Evolutionary conservation across 306 rosid species (phyloP), one percentile per base, ranked within the genome.

Genomic region (Ziziphus jujuba): DNA sequence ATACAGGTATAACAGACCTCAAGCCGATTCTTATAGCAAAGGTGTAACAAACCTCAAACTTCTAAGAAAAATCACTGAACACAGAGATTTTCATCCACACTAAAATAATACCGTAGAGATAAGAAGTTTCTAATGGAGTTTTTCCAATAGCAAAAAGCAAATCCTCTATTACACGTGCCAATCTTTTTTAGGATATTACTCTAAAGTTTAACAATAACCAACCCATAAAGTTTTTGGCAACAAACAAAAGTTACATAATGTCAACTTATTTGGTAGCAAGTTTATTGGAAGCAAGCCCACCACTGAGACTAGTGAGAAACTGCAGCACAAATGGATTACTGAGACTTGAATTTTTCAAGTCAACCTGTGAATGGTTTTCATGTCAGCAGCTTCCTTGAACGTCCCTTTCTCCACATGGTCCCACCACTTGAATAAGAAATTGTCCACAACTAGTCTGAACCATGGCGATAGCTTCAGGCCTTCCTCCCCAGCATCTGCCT

Each of bases 351-450:
- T 61, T 33, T 20, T 65, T 69, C 73, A 93, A 68, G 80, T 78
- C 81, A 95, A 64, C 84, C 80, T 90, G 85, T 95, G 96, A 67
- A 95, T 88, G 79, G 96, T 88, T 75, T 90, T 82, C 96, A 90
- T 90, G 84, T 95, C 99, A 49, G 73, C 78, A 34, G 81, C 92
- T 72, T 87, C 90, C 64, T 70, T 77, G 31, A 95, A 82, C 45
- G 90, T 76, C 52, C 89, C 88, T 66, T 63, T 82, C 87, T 95
- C 89, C 43, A 90, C 79, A 74, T 95, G 92, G 21, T 90, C 97
- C 99, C 99, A 95, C 99, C 99, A 95, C 70, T 86, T 90, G 90
- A 83, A 90, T 71, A 95, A 72, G 87, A 95, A 95, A 68, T 90
- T 95, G 84, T 95, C 97, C 78, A 90, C 99, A 14, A 95, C 91